phyloP scores from a whole-genome alignment of 371 early-diverging fungal species.

The Mortierella sp. region DNA sequence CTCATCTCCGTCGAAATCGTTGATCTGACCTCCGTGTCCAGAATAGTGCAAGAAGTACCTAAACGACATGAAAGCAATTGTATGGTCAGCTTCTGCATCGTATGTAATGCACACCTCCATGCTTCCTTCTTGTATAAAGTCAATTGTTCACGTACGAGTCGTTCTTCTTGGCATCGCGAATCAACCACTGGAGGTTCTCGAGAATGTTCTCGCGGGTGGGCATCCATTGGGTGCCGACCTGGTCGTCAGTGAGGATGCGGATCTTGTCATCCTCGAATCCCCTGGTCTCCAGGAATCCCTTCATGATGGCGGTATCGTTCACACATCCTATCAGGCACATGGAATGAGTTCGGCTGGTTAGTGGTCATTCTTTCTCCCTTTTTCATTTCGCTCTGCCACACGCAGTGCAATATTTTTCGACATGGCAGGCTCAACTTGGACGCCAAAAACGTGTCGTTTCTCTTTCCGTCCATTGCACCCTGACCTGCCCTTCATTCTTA shows the following conservation, averaged over 20 bases:
- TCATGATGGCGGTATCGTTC: conserved; percentile 79
- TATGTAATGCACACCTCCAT: neutral
- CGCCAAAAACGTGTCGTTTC: neutral
- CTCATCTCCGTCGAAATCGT: conserved; percentile 74
- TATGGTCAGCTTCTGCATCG: neutral
- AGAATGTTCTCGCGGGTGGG: conserved; percentile 82
- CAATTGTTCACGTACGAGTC: conserved; percentile 63
- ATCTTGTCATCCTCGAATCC: conserved; percentile 69
- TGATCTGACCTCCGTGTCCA: conserved; percentile 79
- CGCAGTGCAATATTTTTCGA: neutral
- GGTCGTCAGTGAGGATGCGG: conserved; percentile 81
- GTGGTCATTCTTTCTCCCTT: neutral
- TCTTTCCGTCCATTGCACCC: neutral
- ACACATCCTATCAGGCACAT: conserved; percentile 67
- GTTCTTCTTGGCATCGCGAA: conserved; percentile 71
- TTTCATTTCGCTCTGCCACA: neutral
- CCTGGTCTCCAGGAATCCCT: conserved; percentile 64
- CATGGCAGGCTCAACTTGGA: neutral
- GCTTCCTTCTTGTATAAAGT: neutral
- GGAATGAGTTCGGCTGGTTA: neutral
- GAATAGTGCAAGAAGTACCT: conserved; percentile 77
- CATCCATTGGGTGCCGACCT: conserved; percentile 62
- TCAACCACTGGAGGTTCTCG: conserved; percentile 80
- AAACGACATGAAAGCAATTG: neutral
- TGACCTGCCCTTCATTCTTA: neutral